Evolutionary conservation across 768 basidiomycete species (phyloP), one percentile per base, ranked within the genome.

Genomic region (Tricholoma furcatifolium): DNA sequence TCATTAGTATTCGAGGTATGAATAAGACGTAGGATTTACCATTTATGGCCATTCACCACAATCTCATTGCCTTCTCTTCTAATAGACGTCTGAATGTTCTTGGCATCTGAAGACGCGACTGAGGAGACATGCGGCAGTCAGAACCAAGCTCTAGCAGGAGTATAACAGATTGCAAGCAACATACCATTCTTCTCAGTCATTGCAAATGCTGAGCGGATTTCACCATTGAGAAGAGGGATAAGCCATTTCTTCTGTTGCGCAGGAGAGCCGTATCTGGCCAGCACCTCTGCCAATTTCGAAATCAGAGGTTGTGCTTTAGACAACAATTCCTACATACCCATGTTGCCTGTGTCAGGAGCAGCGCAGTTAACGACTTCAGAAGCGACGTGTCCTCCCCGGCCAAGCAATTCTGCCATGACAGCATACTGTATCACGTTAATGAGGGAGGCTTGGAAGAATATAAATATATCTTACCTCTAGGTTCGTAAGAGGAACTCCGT

Each of bases 311-410:
- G 18, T 40, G 39, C 39, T 45, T 10, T 15, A 17, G 38, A 31
- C n/a, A 27, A 17, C 40, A 2, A 6, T 17, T 34, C 32, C 20
- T 6, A 69, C 81, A 34, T 60, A 91, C 93, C 93, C 94, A 98
- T 98, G 68, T 98, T 98, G 1, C 95, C 96, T 4, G 96, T 98
- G 70, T 98, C 96, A 27, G 96, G 96, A 12, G 95, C 94, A 21
- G 94, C 85, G 71, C 94, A 98, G 65, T 99, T 99, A 51, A 90
- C 85, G 11, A 81, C 84, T 72, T 98, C 87, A 18, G 95, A 85
- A 2, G 88, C 92, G 45, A 94, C 71, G 58, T 86, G 86, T 8
- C 88, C 87, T 18, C 81, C 86, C 51, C 92, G 84, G 4, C 95
- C 95, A 59, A 98, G 80, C 40, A 97, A 70, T 70, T 97, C 96